These are phyloP conservation scores for Pisolithus marmoratus DNA, from an alignment of 768 basidiomycete species.

Conservation along the genomic window DNA sequence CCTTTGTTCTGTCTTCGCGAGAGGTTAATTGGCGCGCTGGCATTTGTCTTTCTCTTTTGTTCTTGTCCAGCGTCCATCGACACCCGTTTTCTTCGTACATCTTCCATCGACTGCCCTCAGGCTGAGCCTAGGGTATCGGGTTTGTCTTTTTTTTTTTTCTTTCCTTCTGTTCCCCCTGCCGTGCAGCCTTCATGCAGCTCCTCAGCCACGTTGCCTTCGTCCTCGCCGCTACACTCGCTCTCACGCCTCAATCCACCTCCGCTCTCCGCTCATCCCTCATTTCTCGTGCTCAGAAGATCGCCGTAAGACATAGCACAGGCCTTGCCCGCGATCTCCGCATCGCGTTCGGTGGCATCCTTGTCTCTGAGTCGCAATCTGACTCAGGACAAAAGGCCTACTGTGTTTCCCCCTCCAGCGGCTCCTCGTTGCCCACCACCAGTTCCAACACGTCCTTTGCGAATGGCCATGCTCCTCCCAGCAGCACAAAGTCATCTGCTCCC, in stretches of 20 bases:
- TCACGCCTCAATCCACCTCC: constrained; percentile 18
- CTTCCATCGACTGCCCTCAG: neutral
- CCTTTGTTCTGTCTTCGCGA: constrained; percentile 5
- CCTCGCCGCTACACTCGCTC: constrained; percentile 24
- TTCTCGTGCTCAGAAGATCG: constrained; percentile 47
- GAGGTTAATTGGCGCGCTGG: neutral
- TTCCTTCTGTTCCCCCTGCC: constrained; percentile 2
- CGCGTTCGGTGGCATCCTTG: constrained; percentile 52
- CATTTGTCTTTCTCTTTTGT: constrained; percentile 11
- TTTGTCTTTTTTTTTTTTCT: neutral
- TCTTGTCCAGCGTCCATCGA: constrained; percentile 2
- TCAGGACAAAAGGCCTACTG: constrained; percentile 32
- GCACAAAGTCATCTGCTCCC: constrained; percentile 11
- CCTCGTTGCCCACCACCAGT: constrained; percentile 3
- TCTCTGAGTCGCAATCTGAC: constrained; percentile 32
- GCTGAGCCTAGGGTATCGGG: neutral
- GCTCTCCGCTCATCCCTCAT: constrained; percentile 22
- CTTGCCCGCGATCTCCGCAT: constrained; percentile 67
- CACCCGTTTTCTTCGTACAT: neutral
- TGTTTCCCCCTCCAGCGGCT: constrained; percentile 14
- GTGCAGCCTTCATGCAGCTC: constrained; percentile 18
- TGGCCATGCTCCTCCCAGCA: constrained; percentile 12
- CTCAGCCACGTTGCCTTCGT: constrained; percentile 26
- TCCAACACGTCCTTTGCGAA: constrained; percentile 14
- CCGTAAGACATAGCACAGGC: constrained; percentile 51